Base-by-base conservation (phyloP, 2,329 filamentous ascomycete genomes). In the Talaromyces sp. region DNA sequence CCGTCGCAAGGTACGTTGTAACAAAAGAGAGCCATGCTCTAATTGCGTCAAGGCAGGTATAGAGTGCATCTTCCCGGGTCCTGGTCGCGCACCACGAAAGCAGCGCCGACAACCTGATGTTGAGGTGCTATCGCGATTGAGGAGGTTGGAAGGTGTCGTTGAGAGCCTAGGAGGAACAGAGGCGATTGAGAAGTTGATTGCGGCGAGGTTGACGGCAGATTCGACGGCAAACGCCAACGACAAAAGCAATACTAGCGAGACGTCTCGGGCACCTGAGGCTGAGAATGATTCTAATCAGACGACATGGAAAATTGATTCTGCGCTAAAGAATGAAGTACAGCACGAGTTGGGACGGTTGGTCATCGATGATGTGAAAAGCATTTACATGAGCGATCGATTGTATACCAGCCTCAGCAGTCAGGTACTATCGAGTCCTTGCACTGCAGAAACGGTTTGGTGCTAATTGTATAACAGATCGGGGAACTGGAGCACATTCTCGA, bases 401-500 rank as follows among this genome's bases (percentile, higher is more conserved):
- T 87, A 84, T 83, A 83, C 83, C 4, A 84, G 79, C 67, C 74
- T 88, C 63, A 84, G 83, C 65, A 85, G 86, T 63, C 85, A 88
- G 77, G 83, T 84, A 67, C 25, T 21, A 12, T 37, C 18, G 8
- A n/a, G 5, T 40, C 14, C 7, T 18, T 5, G 14, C n/a, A 40
- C 39, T 42, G 12, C 21, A 14, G 12, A 14, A 14, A 9, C 21
- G 21, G 21, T 7, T 16, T 46, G 21, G 21, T 11, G 31, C 50
- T 54, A 35, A 54, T 8, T 16, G 9, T 33, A 40, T 5, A 23
- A 39, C 67, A 83, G 81, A 82, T 88, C 21, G 84, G 86, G 70
- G 85, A 88, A 69, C 77, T 88, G 67, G 85, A 84, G 67, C 81
- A 84, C 65, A 83, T 87, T 16, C 76, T 88, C 2, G 83, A 86